Base-by-base conservation (phyloP, 225 moss, liverwort and hornwort genomes). In the Bryoerythrophyllum caledonicum region DNA sequence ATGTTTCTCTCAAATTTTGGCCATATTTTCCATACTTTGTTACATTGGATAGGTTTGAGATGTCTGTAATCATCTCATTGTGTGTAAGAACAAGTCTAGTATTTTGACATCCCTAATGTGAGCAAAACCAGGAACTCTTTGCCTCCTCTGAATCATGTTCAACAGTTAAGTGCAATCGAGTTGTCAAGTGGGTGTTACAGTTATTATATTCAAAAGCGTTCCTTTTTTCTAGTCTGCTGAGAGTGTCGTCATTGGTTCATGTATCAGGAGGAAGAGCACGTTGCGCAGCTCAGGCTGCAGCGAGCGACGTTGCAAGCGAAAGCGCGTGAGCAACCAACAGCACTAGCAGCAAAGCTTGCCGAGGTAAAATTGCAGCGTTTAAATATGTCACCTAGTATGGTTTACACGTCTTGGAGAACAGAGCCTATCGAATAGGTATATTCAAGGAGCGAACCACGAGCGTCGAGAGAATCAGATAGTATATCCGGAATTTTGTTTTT, bases 211-310 rank as follows among this genome's bases (percentile, higher is more conserved):
- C 35, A 43, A 30, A 32, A 46, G 10, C 35, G 10, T 44, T 8
- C 58, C 57, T 58, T 73, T 70, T 28, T 67, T 25, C 19, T 19
- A 41, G 41, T 62, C 12, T 75, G 34, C 75, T 74, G 27, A 70
- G 8, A 61, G n/a, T 60, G 23, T 6, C 32, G 32, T 68, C 13
- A 34, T 8, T 80, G 28, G 62, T 67, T 57, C 48, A 54, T 67
- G 59, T 60, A 43, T 57, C 85, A 88, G 88, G 85, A 85, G 82
- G 88, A 88, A 73, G 80, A 85, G 76, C 60, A 60, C 51, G 80
- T 80, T 76, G 82, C 78, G 43, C 78, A 88, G 85, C 88, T 88
- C 24, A 88, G 67, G 78, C 41, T 85, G 58, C 85, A 82, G 52
- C 75, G 82, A 51, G 82, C 78, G 65, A 78, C 78, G 24, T 82